Evolutionary conservation across 108 stramenopile genomes (phyloP).

Genomic region (Nannochloropsis salina): DNA sequence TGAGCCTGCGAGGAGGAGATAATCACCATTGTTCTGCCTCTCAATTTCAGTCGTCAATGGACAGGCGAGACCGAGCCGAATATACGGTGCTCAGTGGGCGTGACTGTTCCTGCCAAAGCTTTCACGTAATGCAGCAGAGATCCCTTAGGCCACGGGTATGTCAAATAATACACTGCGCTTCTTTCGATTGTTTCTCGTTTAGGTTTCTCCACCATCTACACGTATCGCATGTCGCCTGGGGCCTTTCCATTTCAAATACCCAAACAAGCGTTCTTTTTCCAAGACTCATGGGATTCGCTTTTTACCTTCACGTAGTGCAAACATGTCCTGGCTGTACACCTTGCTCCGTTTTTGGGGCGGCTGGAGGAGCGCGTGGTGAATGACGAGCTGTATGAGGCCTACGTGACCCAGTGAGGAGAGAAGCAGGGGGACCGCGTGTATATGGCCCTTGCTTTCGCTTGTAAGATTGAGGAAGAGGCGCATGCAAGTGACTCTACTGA

Average conservation of each 20-base stretch:
- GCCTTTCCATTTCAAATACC: no score
- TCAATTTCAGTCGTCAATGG: not conserved
- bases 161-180: not conserved
- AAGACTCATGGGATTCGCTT: no score
- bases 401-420: not conserved
- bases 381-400: not conserved
- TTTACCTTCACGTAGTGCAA: not conserved
- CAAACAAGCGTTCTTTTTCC: no score
- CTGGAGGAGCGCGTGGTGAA: slow-evolving; percentile 11
- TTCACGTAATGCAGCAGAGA: not conserved
- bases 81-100: slow-evolving; percentile 1
- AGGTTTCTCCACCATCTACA: no score
- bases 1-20: not conserved
- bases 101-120: not conserved
- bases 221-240: no score
- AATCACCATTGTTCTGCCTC: not conserved
- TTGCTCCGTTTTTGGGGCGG: not conserved
- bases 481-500: no score
- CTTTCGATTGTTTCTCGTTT: no score
- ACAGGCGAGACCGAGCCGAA: slow-evolving; percentile 7
- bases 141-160: slow-evolving; percentile 15
- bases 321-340: not conserved
- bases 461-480: no score
- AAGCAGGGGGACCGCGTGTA: not conserved
- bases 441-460: not conserved